These are phyloP conservation scores for Phytophthora sojae DNA, from an alignment of 352 stramenopile genomes.

Conservation along the genomic window DNA sequence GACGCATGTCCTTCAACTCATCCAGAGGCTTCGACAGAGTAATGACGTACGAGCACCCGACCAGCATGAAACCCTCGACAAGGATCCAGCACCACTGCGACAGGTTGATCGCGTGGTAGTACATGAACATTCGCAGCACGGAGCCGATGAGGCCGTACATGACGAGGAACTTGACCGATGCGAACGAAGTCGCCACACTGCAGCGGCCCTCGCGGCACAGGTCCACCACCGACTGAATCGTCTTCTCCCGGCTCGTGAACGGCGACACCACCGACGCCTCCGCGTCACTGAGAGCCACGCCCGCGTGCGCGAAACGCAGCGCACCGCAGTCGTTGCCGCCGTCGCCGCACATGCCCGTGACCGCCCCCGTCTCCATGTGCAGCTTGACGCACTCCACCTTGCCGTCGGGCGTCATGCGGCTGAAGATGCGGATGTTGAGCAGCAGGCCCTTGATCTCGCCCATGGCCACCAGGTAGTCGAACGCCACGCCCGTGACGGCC, in stretches of 20 bases:
- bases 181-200: constrained; percentile 86
- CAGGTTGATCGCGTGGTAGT: constrained; percentile 77
- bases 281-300: constrained; percentile 76
- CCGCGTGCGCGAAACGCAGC: constrained; percentile 79
- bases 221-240: constrained; percentile 81
- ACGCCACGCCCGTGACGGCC: constrained; percentile 51
- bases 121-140: constrained; percentile 70
- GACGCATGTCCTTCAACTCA: constrained; percentile 27
- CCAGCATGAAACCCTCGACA: constrained; percentile 66
- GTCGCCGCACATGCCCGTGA: constrained; percentile 66
- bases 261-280: constrained; percentile 81
- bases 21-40: constrained; percentile 62
- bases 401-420: constrained; percentile 52
- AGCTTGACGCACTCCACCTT: constrained; percentile 52
- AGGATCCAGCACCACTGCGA: constrained; percentile 81
- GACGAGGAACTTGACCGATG: constrained; percentile 89
- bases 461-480: constrained; percentile 44
- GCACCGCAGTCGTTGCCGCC: constrained; percentile 86
- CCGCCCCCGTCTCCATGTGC: constrained; percentile 49
- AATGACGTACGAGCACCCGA: constrained; percentile 78
- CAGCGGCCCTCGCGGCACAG: constrained; percentile 89
- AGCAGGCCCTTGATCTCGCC: constrained; percentile 49
- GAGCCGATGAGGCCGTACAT: constrained; percentile 88
- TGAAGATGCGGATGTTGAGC: constrained; percentile 54
- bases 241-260: constrained; percentile 87